Evolutionary conservation across 176 grass and related monocot genomes (phyloP).

Genomic region (Eleusine indica): DNA sequence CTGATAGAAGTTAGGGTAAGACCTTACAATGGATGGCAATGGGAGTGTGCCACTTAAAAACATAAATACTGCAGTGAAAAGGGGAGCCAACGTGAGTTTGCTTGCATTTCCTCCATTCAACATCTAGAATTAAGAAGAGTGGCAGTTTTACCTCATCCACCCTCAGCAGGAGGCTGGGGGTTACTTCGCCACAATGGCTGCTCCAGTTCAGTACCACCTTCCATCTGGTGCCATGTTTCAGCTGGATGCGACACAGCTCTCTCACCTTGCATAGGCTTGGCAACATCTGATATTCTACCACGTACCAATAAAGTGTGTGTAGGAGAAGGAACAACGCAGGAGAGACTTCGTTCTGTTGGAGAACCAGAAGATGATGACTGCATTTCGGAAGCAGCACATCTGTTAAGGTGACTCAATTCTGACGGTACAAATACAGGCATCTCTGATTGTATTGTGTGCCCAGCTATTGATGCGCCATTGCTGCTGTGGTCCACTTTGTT

Average conservation of each 20-base stretch:
- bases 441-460: slow-evolving; percentile 33
- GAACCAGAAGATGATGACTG: slow-evolving; percentile 38
- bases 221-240: slow-evolving; percentile 25
- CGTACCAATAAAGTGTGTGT: slow-evolving; percentile 25
- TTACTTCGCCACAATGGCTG: neutral
- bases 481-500: slow-evolving; percentile 44
- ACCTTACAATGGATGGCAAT: slow-evolving; percentile 25
- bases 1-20: neutral
- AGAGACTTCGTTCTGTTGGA: slow-evolving; percentile 41
- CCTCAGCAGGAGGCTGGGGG: slow-evolving; percentile 39
- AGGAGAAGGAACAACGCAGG: slow-evolving; percentile 53
- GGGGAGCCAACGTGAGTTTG: neutral
- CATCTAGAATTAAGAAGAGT: neutral
- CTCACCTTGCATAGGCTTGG: slow-evolving; percentile 7
- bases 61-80: neutral
- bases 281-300: slow-evolving; percentile 33
- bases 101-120: neutral
- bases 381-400: slow-evolving; percentile 33
- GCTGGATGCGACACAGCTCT: neutral
- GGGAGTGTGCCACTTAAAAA: neutral
- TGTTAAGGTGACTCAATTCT: slow-evolving; percentile 42
- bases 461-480: slow-evolving; percentile 39
- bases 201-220: slow-evolving; percentile 18
- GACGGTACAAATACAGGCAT: slow-evolving; percentile 38
- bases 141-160: slow-evolving; percentile 24